Percentiles rank a stretch among this genome's conserved stretches.
Evolutionary conservation across 192 early-diverging fungal genomes (phyloP).

Genomic region (Coemansia sp.): DNA sequence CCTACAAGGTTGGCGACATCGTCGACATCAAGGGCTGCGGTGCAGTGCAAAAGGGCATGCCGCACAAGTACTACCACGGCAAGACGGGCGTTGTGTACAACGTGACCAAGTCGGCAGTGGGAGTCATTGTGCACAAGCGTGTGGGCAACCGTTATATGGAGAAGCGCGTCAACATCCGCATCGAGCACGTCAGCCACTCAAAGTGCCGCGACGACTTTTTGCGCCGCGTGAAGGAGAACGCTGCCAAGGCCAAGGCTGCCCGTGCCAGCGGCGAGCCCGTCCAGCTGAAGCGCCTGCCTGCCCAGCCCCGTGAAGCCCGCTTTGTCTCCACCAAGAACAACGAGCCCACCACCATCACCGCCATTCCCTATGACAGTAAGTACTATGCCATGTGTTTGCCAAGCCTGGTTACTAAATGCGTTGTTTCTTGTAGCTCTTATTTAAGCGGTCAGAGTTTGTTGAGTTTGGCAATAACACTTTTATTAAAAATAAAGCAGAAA

Average conservation of each 20-base stretch:
- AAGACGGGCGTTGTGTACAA: conserved; percentile 99
- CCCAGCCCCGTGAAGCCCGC: conserved; percentile 81
- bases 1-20: conserved; percentile 98
- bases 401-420: background rate
- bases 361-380: conserved; percentile 91
- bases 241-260: conserved; percentile 77
- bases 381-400: background rate
- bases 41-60: conserved; percentile 99
- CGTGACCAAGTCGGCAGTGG: conserved; percentile 98
- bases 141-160: conserved; percentile 98
- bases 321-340: conserved; percentile 86
- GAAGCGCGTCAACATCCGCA: conserved; percentile 97
- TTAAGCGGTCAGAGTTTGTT: conserved; percentile 18
- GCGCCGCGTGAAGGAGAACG: conserved; percentile 95
- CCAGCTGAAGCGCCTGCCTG: conserved; percentile 89
- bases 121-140: conserved; percentile 97
- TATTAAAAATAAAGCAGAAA: background rate
- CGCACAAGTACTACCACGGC: conserved; percentile 99
- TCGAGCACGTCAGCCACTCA: conserved; percentile 99
- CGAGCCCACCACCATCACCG: conserved; percentile 87
- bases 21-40: conserved; percentile 99
- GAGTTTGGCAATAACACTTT: background rate
- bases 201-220: conserved; percentile 98
- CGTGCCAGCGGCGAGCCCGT: conserved; percentile 70
- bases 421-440: conserved; percentile 43